Evolutionary conservation across 495 filamentous ascomycete genomes (phyloP).

Genomic region (Jackrogersella multiformis): DNA sequence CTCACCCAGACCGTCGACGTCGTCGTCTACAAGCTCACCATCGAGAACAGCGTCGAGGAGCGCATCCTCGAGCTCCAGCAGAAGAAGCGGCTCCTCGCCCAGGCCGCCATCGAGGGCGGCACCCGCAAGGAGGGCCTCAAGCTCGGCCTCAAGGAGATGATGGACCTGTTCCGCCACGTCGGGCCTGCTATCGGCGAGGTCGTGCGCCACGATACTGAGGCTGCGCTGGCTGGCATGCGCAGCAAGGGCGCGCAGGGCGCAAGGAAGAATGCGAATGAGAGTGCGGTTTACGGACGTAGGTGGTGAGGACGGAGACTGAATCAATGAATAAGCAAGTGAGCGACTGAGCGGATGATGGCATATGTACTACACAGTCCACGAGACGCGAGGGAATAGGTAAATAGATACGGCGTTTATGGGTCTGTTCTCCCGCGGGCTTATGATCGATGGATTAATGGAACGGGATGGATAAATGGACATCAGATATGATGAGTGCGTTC

Average conservation of each 20-base stretch:
- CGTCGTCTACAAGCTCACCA: conserved; percentile 90
- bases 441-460: no score
- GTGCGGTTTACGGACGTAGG: conserved; percentile 50
- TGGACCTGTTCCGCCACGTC: conserved; percentile 82
- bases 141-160: conserved; percentile 90
- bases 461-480: no score
- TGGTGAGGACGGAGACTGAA: conserved; percentile 42
- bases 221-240: conserved; percentile 21
- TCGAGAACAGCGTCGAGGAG: conserved; percentile 86
- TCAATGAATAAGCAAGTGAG: no score
- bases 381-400: no score
- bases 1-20: conserved; percentile 95
- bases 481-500: no score
- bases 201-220: no score
- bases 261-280: conserved; percentile 43
- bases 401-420: no score
- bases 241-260: conserved; percentile 6
- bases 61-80: conserved; percentile 92
- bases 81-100: conserved; percentile 87
- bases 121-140: conserved; percentile 72
- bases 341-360: no score
- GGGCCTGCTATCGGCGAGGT: no score
- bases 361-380: no score
- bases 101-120: conserved; percentile 81
- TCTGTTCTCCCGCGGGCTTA: no score